Percentiles rank a stretch among this genome's conserved stretches.
phyloP scores from a whole-genome alignment of 2,329 filamentous ascomycete genomes.

The Diaporthe amygdali region DNA sequence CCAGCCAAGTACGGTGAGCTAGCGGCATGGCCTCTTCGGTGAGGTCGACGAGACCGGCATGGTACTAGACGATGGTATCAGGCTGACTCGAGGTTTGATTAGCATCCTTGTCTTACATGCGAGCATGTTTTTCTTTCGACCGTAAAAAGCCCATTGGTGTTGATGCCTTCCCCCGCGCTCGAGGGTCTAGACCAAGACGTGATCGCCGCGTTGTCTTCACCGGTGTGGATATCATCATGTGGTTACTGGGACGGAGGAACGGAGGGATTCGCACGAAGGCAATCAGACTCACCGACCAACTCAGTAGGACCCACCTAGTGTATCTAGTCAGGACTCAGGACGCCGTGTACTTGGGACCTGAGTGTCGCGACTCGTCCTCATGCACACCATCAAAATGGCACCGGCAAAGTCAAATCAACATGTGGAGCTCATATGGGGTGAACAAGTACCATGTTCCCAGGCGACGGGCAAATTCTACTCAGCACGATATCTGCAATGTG shows the following conservation, averaged over 20 bases:
- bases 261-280: not conserved
- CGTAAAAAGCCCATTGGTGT: not conserved
- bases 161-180: not conserved
- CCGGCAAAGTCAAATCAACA: not conserved
- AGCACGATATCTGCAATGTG: not conserved
- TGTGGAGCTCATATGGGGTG: not conserved
- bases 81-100: not conserved
- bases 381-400: not conserved
- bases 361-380: not conserved
- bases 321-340: not conserved
- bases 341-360: too few relatives aligned
- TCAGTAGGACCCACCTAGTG: not conserved
- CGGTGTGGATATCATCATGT: slow-evolving; percentile 24
- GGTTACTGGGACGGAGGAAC: slow-evolving; percentile 11
- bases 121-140: not conserved
- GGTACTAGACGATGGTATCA: not conserved
- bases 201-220: slow-evolving; percentile 17
- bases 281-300: slow-evolving; percentile 3
- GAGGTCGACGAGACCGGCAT: slow-evolving; percentile 13
- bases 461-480: not conserved
- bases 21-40: slow-evolving; percentile 3
- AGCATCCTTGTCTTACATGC: not conserved
- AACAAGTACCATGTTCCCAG: not conserved
- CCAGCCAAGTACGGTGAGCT: not conserved
- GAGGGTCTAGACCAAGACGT: slow-evolving; percentile 8